Conservation (phyloP, 202 grass and related monocot genomes). For the Schoenoplectus tabernaemontani region DNA sequence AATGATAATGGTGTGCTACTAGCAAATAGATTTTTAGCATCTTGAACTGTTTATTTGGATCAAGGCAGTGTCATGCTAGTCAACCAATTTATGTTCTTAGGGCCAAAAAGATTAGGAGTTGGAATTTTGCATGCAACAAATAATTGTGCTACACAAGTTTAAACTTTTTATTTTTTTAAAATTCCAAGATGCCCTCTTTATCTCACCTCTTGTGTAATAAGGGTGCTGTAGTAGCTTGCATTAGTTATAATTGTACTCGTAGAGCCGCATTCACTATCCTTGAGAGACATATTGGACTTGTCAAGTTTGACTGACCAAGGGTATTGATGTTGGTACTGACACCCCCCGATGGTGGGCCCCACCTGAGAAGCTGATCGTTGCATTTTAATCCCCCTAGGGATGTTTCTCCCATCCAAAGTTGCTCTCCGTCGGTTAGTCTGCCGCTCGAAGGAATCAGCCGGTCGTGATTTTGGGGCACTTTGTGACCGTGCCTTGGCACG, state of each 20-base stretch:
- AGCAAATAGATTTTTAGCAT: background rate
- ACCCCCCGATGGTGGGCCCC: background rate
- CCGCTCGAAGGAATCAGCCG: conserved; percentile 24
- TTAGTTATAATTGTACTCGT: conserved; percentile 64
- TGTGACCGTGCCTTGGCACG: conserved; percentile 65
- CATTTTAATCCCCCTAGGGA: conserved; percentile 25
- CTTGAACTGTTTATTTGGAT: background rate
- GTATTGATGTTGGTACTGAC: too few species aligned
- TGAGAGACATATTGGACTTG: conserved; percentile 46
- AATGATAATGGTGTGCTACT: background rate
- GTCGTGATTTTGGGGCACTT: conserved; percentile 59
- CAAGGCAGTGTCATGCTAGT: too few species aligned
- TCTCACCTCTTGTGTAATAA: conserved; percentile 12
- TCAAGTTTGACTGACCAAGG: conserved; percentile 61
- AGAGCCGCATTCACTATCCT: conserved; percentile 48
- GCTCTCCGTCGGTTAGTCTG: conserved; percentile 32
- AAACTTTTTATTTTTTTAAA: background rate
- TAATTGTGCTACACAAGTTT: background rate
- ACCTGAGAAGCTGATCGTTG: conserved; percentile 39
- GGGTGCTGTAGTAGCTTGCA: conserved; percentile 27
- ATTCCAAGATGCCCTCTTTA: background rate
- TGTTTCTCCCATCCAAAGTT: conserved; percentile 44
- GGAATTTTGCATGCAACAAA: background rate
- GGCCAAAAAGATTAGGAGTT: background rate
- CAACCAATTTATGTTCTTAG: background rate